A percentile compares a stretch with the other conserved stretches of the same genome.
phyloP scores from a whole-genome alignment of 2,329 filamentous ascomycete species.

The Rutstroemia sp. region DNA sequence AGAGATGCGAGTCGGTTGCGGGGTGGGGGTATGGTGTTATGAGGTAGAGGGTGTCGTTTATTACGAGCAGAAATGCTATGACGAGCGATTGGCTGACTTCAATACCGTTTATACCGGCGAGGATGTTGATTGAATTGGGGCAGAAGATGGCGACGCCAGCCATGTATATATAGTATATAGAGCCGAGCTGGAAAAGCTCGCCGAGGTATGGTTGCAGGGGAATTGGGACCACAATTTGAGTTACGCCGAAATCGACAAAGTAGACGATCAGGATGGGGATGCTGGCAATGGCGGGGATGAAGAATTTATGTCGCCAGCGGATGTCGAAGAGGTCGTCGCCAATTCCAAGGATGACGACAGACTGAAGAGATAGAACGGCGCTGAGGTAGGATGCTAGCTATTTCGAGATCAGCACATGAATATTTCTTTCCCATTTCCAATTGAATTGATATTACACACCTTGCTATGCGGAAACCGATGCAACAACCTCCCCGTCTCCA shows the following conservation, averaged over 20 bases:
- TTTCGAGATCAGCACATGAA: not conserved
- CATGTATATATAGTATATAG: conserved; percentile 95
- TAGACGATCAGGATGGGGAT: conserved; percentile 94
- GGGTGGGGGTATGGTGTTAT: conserved; percentile 80
- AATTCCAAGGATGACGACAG: conserved; percentile 83
- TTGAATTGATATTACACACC: conserved; percentile 38
- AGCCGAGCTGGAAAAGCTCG: conserved; percentile 67
- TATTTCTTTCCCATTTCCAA: no score
- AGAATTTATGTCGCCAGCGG: conserved; percentile 96
- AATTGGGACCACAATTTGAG: conserved; percentile 84
- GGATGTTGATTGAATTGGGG: conserved; percentile 97
- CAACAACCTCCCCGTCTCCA: conserved; percentile 72
- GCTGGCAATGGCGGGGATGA: conserved; percentile 89
- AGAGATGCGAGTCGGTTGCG: conserved; percentile 89
- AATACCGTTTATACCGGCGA: conserved; percentile 98
- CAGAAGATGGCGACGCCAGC: conserved; percentile 93
- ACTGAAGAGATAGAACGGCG: conserved; percentile 86
- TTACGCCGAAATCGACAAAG: conserved; percentile 97
- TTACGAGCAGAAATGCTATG: conserved; percentile 72
- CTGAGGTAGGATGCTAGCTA: conserved; percentile 92
- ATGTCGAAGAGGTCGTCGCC: conserved; percentile 97
- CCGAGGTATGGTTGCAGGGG: conserved; percentile 80
- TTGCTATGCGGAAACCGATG: conserved; percentile 94
- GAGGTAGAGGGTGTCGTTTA: conserved; percentile 87
- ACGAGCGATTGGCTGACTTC: conserved; percentile 92